Conservation (phyloP, 2,329 filamentous ascomycete species). For the Fusarium protoensiforme region DNA sequence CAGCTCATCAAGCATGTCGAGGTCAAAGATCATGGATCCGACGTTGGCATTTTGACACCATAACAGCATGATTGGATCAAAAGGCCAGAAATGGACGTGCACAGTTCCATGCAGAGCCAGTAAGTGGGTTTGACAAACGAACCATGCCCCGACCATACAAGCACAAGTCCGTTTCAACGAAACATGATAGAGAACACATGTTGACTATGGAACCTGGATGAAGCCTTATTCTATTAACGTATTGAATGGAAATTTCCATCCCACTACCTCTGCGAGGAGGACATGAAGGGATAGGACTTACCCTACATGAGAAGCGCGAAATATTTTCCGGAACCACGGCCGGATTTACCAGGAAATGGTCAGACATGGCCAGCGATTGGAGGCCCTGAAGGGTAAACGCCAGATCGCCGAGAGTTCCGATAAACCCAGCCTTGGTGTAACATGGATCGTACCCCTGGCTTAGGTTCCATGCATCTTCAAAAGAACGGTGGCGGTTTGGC, state of each 20-base stretch:
- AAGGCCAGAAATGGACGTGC: no score
- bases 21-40: no score
- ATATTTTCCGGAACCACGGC: background rate
- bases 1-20: no score
- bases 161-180: no score
- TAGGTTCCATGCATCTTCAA: background rate
- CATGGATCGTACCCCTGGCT: background rate
- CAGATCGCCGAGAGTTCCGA: background rate
- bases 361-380: background rate
- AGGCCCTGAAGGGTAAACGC: background rate
- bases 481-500: background rate
- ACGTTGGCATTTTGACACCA: no score
- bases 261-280: background rate
- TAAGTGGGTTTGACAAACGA: no score
- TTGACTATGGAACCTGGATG: background rate
- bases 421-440: background rate
- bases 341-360: background rate
- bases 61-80: no score
- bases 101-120: no score
- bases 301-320: background rate
- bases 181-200: no score
- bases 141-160: no score
- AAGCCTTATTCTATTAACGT: background rate
- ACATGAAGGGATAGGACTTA: background rate
- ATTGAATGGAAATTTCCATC: background rate